These are phyloP conservation scores for Rhexocercosporidium sp. DNA, from an alignment of 2,329 filamentous ascomycete genomes.

Conservation along the genomic window DNA sequence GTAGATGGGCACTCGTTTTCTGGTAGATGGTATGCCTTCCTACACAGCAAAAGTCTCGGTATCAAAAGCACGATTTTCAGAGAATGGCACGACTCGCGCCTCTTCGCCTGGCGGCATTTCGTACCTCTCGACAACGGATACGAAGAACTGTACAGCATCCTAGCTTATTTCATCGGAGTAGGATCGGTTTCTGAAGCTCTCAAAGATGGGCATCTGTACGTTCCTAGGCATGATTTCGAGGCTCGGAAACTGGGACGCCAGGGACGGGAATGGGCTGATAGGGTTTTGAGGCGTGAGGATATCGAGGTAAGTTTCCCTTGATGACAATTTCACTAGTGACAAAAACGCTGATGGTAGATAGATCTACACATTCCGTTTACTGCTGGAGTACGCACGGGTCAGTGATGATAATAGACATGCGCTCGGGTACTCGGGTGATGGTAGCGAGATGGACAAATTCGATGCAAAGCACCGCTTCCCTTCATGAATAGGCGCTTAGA, in stretches of 20 bases:
- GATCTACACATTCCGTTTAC: slow-evolving; percentile 67
- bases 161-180: slow-evolving; percentile 76
- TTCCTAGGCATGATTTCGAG: slow-evolving; percentile 53
- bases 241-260: slow-evolving; percentile 68
- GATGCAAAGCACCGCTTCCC: slow-evolving; percentile 31
- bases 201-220: slow-evolving; percentile 49
- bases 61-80: slow-evolving; percentile 80
- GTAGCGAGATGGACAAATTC: slow-evolving; percentile 41
- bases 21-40: slow-evolving; percentile 71
- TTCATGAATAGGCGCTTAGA: background rate
- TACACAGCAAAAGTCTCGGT: slow-evolving; percentile 71
- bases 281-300: slow-evolving; percentile 72
- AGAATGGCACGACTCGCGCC: slow-evolving; percentile 80
- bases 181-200: slow-evolving; percentile 54
- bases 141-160: slow-evolving; percentile 72
- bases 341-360: slow-evolving; percentile 31
- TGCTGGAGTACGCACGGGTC: slow-evolving; percentile 64
- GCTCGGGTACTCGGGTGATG: slow-evolving; percentile 43
- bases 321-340: background rate
- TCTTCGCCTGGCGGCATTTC: slow-evolving; percentile 81
- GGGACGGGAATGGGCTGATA: slow-evolving; percentile 73
- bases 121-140: slow-evolving; percentile 80
- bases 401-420: slow-evolving; percentile 45
- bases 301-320: slow-evolving; percentile 66
- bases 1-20: slow-evolving; percentile 78